phyloP scores from a whole-genome alignment of 1,139 yeast genomes.

The Diutina siamensis region DNA sequence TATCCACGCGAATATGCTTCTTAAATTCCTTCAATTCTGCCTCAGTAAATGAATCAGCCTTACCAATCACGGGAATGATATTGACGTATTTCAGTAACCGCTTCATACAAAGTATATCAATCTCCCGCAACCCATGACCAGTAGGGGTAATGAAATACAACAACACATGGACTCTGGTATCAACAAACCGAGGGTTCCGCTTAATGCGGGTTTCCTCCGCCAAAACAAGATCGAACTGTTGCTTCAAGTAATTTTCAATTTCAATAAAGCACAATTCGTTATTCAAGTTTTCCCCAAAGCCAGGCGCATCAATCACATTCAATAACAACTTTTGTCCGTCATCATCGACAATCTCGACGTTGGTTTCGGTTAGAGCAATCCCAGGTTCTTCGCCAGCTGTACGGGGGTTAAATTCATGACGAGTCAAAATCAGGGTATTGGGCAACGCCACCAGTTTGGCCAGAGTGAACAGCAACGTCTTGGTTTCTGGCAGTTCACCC shows the following conservation, averaged over 20 bases:
- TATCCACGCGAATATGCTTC: conserved; percentile 51
- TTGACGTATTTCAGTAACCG: conserved; percentile 72
- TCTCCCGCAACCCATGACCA: conserved; percentile 67
- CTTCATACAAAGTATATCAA: conserved; percentile 69
- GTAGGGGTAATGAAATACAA: conserved; percentile 64
- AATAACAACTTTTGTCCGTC: conserved; percentile 62
- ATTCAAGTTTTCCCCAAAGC: conserved; percentile 63
- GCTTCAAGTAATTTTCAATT: conserved; percentile 57
- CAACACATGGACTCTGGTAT: conserved; percentile 64
- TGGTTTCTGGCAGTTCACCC: conserved; percentile 22
- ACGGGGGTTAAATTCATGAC: conserved; percentile 30
- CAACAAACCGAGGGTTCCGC: conserved; percentile 75
- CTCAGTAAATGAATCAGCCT: conserved; percentile 78
- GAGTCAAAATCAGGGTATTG: conserved; percentile 32
- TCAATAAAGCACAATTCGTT: conserved; percentile 53
- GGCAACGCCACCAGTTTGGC: conserved; percentile 33
- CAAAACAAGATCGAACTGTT: conserved; percentile 84
- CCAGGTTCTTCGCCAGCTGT: conserved; percentile 44
- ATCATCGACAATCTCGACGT: conserved; percentile 58
- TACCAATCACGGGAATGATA: conserved; percentile 77
- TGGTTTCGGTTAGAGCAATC: conserved; percentile 57
- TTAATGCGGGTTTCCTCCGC: conserved; percentile 86
- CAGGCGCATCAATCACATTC: conserved; percentile 66
- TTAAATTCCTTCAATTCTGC: conserved; percentile 55
- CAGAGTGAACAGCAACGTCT: conserved; percentile 37